These are phyloP conservation scores for Zasmidium citrigriseum DNA, from an alignment of 2,329 filamentous ascomycete species.

Conservation along the genomic window DNA sequence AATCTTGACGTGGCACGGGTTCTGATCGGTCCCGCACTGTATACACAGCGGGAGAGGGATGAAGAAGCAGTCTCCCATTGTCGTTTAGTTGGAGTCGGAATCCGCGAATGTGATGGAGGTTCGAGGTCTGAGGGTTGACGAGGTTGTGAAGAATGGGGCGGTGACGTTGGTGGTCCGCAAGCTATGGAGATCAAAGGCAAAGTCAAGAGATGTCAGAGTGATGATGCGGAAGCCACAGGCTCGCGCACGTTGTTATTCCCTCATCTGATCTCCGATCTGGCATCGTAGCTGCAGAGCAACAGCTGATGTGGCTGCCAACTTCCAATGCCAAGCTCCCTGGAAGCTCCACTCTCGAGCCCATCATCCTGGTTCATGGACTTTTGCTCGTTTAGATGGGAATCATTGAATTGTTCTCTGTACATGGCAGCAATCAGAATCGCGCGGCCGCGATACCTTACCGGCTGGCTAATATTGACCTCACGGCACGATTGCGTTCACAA, in stretches of 20 bases:
- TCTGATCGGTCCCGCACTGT: constrained; percentile 40
- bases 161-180: not conserved
- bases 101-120: not conserved
- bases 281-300: not conserved
- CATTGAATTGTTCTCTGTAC: too few species aligned
- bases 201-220: constrained; percentile 34
- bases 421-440: too few species aligned
- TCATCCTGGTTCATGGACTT: too few species aligned
- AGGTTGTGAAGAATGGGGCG: not conserved
- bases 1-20: constrained; percentile 41
- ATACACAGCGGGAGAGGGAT: constrained; percentile 38
- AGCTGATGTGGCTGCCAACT: not conserved
- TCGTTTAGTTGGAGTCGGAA: not conserved
- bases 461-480: too few species aligned
- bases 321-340: not conserved
- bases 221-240: not conserved
- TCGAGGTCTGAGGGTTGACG: not conserved
- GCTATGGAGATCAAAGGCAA: not conserved
- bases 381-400: too few species aligned
- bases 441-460: too few species aligned
- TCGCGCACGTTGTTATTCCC: constrained; percentile 1
- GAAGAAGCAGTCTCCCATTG: constrained; percentile 28
- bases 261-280: not conserved
- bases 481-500: too few species aligned
- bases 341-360: too few species aligned